Evolutionary conservation across 2,329 filamentous ascomycete genomes (phyloP), one percentile per base, ranked within the genome.

Genomic region (Diaporthe citriasiana): DNA sequence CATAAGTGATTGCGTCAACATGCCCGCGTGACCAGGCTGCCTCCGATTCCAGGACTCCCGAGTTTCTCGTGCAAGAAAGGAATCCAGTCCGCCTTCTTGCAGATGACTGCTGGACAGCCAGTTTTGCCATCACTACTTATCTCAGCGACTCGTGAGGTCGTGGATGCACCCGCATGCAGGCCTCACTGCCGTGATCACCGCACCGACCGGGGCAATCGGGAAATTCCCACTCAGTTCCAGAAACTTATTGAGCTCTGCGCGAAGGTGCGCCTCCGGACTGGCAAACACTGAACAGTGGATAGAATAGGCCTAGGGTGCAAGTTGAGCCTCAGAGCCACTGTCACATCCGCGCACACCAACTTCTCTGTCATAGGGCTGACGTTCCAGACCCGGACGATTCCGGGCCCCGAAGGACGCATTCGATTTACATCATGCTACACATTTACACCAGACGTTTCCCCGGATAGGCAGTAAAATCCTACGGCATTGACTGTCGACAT

Each of bases 241-340:
- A 13, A 17, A 35, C 12, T 27, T 8, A 50, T 3, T 50, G 27
- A 50, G 3, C 10, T 10, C 19, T 27, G 35, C 22, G 13, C 38
- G 30, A 10, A 45, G 22, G 15, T 25, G 25, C 19, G 9, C 19
- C 42, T 19, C 15, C 9, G 42, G 19, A 50, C 60, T 27, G 30
- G 30, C 12, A n/a, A 45, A 65, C 10, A 33, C 9, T 19, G 13
- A 13, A 30, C 27, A 66, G 45, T 38, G 22, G 27, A 38, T 25
- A 33, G 33, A 50, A 51, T 51, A 51, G 19, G 60, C 60, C 12
- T 8, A 38, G 40, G 15, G 60, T 38, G n/a, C 22, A 30, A 66
- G 22, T 66, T 66, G 60, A 66, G 60, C 60, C 60, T 66, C 60
- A 51, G 30, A 66, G 60, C 60, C 60, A 66, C 45, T 8, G 42